These are phyloP conservation scores for Glaciozyma martinii DNA, from an alignment of 768 basidiomycete species.

Conservation along the genomic window DNA sequence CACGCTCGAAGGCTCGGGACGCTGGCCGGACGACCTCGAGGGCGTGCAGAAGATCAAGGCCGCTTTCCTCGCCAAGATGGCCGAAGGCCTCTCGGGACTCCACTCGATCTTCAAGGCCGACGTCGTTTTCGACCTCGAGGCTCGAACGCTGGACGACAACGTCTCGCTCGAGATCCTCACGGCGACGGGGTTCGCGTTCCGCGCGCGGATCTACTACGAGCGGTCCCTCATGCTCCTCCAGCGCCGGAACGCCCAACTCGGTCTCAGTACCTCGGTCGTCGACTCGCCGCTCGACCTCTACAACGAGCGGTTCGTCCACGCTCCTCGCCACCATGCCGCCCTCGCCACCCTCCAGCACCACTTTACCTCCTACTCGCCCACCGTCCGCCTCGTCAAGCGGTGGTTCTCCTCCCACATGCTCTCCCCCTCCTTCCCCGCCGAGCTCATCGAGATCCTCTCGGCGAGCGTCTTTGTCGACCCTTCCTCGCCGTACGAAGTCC, in stretches of 20 bases:
- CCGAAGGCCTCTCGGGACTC: conserved; percentile 52
- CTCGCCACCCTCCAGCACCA: conserved; percentile 70
- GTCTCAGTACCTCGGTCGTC: conserved; percentile 45
- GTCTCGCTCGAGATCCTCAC: conserved; percentile 67
- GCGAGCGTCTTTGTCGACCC: conserved; percentile 60
- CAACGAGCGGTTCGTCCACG: conserved; percentile 62
- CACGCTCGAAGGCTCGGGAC: conserved; percentile 83
- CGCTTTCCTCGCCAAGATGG: conserved; percentile 79
- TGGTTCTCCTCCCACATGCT: conserved; percentile 88
- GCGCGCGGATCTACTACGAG: conserved; percentile 73
- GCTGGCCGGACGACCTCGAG: conserved; percentile 88
- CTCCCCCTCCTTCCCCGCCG: conserved; percentile 58
- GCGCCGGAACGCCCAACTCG: conserved; percentile 47
- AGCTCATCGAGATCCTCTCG: conserved; percentile 77
- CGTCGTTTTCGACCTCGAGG: conserved; percentile 49
- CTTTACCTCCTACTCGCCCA: conserved; percentile 67
- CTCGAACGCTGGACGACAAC: conserved; percentile 58
- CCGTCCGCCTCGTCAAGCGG: conserved; percentile 78
- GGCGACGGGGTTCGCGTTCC: conserved; percentile 77
- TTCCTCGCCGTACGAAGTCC: conserved; percentile 46
- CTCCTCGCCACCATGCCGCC: conserved; percentile 75
- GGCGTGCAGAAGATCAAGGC: conserved; percentile 92
- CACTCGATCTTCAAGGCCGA: conserved; percentile 45
- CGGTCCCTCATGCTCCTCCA: conserved; percentile 73
- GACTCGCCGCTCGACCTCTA: conserved; percentile 42